A percentile compares a stretch with the other conserved stretches of the same genome.
Conservation (phyloP, 495 filamentous ascomycete genomes). For the Poronia punctata region DNA sequence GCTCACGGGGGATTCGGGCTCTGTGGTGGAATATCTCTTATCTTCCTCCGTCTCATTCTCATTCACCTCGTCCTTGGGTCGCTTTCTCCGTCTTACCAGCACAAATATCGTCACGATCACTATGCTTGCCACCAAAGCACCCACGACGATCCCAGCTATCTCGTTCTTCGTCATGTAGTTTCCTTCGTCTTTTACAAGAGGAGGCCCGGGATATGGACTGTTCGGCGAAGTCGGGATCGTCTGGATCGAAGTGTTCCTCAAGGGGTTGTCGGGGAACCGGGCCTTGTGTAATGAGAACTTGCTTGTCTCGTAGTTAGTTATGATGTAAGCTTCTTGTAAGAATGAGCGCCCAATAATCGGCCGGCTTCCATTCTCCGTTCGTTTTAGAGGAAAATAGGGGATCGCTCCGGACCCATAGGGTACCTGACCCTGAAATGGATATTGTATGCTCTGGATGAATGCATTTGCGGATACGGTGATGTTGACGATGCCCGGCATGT, state of each 20-base stretch:
- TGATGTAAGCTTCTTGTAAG: constrained; percentile 64
- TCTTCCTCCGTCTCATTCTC: neutral
- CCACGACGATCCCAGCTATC: constrained; percentile 33
- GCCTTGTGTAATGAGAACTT: constrained; percentile 56
- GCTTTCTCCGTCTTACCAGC: constrained; percentile 24
- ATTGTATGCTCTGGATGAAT: constrained; percentile 53
- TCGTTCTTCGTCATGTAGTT: constrained; percentile 39
- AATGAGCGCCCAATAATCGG: constrained; percentile 63
- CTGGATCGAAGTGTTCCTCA: constrained; percentile 40
- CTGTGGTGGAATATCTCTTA: constrained; percentile 14
- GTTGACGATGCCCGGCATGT: constrained; percentile 45
- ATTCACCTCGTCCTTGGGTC: constrained; percentile 14
- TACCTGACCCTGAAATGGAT: constrained; percentile 46
- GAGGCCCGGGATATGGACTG: constrained; percentile 37
- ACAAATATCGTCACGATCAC: constrained; percentile 31
- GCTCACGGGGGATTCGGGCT: constrained; percentile 10
- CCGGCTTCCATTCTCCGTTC: constrained; percentile 43
- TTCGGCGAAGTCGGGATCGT: constrained; percentile 39
- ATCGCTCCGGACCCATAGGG: constrained; percentile 35
- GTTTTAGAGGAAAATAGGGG: constrained; percentile 57
- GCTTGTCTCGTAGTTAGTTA: constrained; percentile 56
- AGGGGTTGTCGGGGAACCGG: constrained; percentile 39
- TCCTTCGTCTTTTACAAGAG: constrained; percentile 5
- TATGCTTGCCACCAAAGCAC: constrained; percentile 38
- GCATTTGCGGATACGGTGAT: constrained; percentile 58